Conservation (phyloP, 495 filamentous ascomycete species). For the Penicillium silybi region DNA sequence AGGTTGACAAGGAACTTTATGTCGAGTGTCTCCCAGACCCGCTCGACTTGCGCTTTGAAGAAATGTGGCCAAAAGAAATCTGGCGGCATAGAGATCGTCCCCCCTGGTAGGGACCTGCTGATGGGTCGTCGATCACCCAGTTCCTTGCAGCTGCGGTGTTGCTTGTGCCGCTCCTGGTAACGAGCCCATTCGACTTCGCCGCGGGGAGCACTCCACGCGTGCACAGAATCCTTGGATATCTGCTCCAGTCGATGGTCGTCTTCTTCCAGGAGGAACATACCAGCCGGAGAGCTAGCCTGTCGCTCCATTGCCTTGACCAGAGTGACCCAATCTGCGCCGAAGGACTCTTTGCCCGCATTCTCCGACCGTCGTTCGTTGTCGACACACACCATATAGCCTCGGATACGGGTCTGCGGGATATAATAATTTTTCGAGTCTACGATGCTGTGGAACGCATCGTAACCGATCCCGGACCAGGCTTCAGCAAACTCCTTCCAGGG, state of each 20-base stretch:
- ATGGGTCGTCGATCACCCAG: constrained; percentile 53
- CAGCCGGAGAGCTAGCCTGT: constrained; percentile 58
- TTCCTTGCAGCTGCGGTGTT: constrained; percentile 38
- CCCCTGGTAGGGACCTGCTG: constrained; percentile 53
- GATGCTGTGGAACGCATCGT: constrained; percentile 39
- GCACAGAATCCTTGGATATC: constrained; percentile 37
- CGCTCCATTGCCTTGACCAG: constrained; percentile 47
- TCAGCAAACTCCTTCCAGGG: constrained; percentile 57
- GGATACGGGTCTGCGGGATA: constrained; percentile 70
- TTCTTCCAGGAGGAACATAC: constrained; percentile 55
- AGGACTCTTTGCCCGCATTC: constrained; percentile 26
- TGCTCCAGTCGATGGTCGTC: constrained; percentile 55
- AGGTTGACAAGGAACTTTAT: constrained; percentile 51
- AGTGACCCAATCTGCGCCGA: not conserved
- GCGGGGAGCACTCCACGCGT: constrained; percentile 9
- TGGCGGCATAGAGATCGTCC: constrained; percentile 40
- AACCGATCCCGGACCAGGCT: constrained; percentile 51
- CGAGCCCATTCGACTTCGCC: constrained; percentile 48
- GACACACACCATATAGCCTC: constrained; percentile 69
- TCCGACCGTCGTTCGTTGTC: constrained; percentile 29
- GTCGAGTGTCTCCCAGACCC: constrained; percentile 68
- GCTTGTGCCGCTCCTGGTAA: constrained; percentile 54
- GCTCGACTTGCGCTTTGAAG: constrained; percentile 45
- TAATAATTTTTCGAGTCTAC: constrained; percentile 76
- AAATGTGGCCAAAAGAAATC: constrained; percentile 54